phyloP scores from a whole-genome alignment of 805 yeast genomes.

The Debaryomyces castellii region DNA sequence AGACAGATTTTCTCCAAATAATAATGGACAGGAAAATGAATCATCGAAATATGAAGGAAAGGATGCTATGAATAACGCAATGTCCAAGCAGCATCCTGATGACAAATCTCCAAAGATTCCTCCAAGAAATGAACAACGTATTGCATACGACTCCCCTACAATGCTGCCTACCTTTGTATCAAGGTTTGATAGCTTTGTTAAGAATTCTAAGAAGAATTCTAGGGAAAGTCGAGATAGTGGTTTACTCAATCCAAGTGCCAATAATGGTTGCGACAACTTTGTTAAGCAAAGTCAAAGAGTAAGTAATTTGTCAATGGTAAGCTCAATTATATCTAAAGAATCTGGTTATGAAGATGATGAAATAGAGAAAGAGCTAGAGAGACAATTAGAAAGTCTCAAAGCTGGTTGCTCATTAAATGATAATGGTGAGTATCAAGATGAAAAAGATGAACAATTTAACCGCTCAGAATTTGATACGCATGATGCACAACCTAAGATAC shows the following conservation, averaged over 20 bases:
- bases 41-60: no score
- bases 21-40: conserved; percentile 8
- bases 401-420: conserved; percentile 8
- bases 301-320: conserved; percentile 41
- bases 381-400: conserved; percentile 37
- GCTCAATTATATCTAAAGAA: conserved; percentile 41
- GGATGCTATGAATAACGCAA: conserved; percentile 20
- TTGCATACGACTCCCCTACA: background rate
- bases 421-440: background rate
- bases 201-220: conserved; percentile 2
- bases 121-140: background rate
- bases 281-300: conserved; percentile 12
- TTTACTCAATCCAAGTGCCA: conserved; percentile 7
- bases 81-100: conserved; percentile 7
- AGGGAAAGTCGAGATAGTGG: background rate
- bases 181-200: conserved; percentile 8
- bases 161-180: background rate
- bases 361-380: conserved; percentile 36
- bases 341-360: conserved; percentile 26
- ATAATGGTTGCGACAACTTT: conserved; percentile 1
- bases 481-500: background rate
- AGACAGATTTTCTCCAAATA: background rate
- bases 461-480: background rate
- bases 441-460: background rate
- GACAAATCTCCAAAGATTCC: background rate